Evolutionary conservation across 2,329 filamentous ascomycete species (phyloP).

Genomic region (Diaporthe sp.): DNA sequence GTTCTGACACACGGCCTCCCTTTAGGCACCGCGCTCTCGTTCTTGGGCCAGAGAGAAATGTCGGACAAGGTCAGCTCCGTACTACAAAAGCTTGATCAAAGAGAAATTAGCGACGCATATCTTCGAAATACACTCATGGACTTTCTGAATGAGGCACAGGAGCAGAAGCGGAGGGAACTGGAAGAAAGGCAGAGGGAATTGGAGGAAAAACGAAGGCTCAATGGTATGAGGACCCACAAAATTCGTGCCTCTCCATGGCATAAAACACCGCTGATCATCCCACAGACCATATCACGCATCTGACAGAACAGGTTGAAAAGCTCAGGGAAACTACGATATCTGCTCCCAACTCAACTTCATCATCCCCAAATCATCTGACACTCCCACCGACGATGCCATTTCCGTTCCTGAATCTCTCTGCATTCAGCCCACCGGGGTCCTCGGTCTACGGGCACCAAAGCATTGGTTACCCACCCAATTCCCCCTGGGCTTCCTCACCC

Average conservation of each 20-base stretch:
- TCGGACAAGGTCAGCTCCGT: background rate
- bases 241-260: background rate
- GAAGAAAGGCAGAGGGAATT: background rate
- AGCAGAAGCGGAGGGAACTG: background rate
- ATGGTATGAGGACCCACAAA: background rate
- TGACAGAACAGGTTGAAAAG: background rate
- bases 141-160: background rate
- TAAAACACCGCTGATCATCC: background rate
- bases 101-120: background rate
- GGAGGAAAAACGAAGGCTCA: background rate
- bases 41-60: background rate
- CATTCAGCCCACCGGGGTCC: background rate
- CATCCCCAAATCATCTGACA: background rate
- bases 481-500: background rate
- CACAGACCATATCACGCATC: background rate
- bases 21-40: background rate
- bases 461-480: background rate
- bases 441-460: background rate
- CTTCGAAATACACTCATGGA: constrained; percentile 1
- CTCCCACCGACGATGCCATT: background rate
- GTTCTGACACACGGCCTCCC: background rate
- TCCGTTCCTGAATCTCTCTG: background rate
- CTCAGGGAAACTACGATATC: background rate
- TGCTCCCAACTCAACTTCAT: background rate
- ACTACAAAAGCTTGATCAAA: background rate